A percentile compares a stretch with the other conserved stretches of the same genome.
Evolutionary conservation across 805 yeast genomes (phyloP).

Genomic region (Candida easanensis): DNA sequence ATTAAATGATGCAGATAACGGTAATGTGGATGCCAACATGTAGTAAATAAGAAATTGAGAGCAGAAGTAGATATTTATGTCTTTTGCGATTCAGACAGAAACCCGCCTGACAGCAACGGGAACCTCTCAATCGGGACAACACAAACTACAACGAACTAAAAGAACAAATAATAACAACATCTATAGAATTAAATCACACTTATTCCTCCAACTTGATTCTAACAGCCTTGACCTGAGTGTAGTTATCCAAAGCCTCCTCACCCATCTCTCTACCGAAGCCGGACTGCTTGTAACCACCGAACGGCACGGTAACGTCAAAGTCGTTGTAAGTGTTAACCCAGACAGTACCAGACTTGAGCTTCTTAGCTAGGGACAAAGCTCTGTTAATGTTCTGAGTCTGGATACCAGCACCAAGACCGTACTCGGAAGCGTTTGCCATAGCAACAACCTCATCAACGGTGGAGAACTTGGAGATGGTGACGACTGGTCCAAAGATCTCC

Average conservation of each 20-base stretch:
- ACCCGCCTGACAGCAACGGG: too few species aligned
- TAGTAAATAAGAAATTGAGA: too few species aligned
- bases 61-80: too few species aligned
- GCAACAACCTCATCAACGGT: slow-evolving; percentile 64
- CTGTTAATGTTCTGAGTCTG: slow-evolving; percentile 63
- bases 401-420: slow-evolving; percentile 80
- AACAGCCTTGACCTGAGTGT: slow-evolving; percentile 73
- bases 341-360: slow-evolving; percentile 70
- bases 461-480: slow-evolving; percentile 64
- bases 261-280: slow-evolving; percentile 91
- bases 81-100: too few species aligned
- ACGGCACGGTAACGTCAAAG: slow-evolving; percentile 72
- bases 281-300: slow-evolving; percentile 78
- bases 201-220: slow-evolving; percentile 43
- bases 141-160: too few species aligned
- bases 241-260: slow-evolving; percentile 69
- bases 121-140: too few species aligned
- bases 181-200: too few species aligned
- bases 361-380: slow-evolving; percentile 60
- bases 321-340: slow-evolving; percentile 83
- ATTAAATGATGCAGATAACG: too few species aligned
- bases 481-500: slow-evolving; percentile 82
- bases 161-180: too few species aligned
- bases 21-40: too few species aligned
- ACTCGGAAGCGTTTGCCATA: slow-evolving; percentile 67